Percentiles rank a stretch among this genome's conserved stretches.
These are phyloP conservation scores for Colletotrichum sp. DNA, from an alignment of 2,329 filamentous ascomycete genomes.

Conservation along the genomic window DNA sequence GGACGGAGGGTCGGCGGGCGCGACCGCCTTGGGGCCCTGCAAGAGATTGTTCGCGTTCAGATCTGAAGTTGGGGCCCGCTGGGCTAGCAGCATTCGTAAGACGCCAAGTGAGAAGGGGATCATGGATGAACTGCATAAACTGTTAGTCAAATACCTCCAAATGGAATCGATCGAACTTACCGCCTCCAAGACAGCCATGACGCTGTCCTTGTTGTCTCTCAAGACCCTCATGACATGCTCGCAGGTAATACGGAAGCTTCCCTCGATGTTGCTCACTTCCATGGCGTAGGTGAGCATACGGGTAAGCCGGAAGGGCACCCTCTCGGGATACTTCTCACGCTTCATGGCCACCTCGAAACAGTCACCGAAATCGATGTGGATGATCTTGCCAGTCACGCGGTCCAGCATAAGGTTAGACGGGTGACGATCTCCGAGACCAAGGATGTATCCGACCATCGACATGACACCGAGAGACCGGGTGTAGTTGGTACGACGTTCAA, in stretches of 20 bases:
- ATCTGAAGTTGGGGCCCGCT: constrained; percentile 69
- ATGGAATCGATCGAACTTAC: constrained; percentile 73
- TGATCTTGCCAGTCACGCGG: constrained; percentile 92
- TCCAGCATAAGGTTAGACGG: constrained; percentile 98
- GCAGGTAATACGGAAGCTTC: constrained; percentile 96
- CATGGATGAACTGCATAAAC: constrained; percentile 84
- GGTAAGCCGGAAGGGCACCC: constrained; percentile 96
- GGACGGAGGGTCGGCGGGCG: constrained; percentile 70
- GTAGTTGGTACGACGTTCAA: constrained; percentile 98
- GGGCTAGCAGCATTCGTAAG: constrained; percentile 71
- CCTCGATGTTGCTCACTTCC: constrained; percentile 99
- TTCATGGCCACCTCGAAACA: constrained; percentile 99
- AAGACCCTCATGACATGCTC: constrained; percentile 98
- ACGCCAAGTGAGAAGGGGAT: constrained; percentile 98
- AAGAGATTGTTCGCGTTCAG: constrained; percentile 62
- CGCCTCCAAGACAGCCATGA: constrained; percentile 98
- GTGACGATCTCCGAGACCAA: constrained; percentile 94
- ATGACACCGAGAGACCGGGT: constrained; percentile 96
- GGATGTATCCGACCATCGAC: constrained; percentile 99
- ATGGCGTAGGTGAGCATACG: constrained; percentile 99
- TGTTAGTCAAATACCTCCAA: constrained; percentile 24
- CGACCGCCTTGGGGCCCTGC: constrained; percentile 53
- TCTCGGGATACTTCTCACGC: constrained; percentile 97
- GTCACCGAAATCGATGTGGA: constrained; percentile 99
- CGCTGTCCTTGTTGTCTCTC: constrained; percentile 94